phyloP scores from a whole-genome alignment of 2,329 filamentous ascomycete species.

The Taxawa tesnikishii region DNA sequence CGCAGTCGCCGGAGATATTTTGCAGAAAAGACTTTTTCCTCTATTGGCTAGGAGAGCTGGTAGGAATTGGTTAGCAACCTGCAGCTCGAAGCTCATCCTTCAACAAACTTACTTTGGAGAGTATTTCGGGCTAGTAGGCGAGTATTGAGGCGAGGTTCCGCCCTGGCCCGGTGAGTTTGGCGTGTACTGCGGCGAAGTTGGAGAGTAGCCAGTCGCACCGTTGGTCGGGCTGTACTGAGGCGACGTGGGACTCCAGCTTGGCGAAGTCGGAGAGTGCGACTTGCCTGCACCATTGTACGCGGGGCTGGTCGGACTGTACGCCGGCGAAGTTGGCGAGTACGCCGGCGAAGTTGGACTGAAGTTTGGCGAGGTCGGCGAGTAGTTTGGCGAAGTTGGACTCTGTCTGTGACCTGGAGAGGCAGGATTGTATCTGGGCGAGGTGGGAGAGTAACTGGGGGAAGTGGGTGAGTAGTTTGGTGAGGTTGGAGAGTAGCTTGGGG shows the following conservation, averaged over 20 bases:
- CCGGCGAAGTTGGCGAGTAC: slow-evolving; percentile 38
- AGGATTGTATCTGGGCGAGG: slow-evolving; percentile 20
- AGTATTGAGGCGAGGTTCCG: slow-evolving; percentile 35
- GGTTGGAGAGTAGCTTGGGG: slow-evolving; percentile 46
- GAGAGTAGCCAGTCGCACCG: slow-evolving; percentile 16
- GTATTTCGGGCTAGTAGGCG: slow-evolving; percentile 40
- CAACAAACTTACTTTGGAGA: slow-evolving; percentile 31
- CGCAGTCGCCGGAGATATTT: slow-evolving; percentile 8
- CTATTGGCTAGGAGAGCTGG: slow-evolving; percentile 15
- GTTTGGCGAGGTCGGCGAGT: slow-evolving; percentile 44
- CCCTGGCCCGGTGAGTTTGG: slow-evolving; percentile 13
- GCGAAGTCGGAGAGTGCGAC: slow-evolving; percentile 29
- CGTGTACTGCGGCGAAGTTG: slow-evolving; percentile 17
- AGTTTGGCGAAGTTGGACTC: slow-evolving; percentile 35
- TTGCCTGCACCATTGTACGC: slow-evolving; percentile 22
- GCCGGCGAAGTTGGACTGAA: slow-evolving; percentile 49
- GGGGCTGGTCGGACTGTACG: slow-evolving; percentile 26
- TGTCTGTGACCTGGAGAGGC: slow-evolving; percentile 37
- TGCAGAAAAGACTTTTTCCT: slow-evolving; percentile 4
- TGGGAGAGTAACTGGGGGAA: slow-evolving; percentile 36
- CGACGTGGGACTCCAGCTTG: slow-evolving; percentile 41
- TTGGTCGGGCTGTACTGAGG: slow-evolving; percentile 44
- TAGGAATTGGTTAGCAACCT: not conserved
- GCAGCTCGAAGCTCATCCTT: slow-evolving; percentile 1
- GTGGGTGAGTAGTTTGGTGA: slow-evolving; percentile 64